Percentiles rank a stretch among this genome's conserved stretches.
These are phyloP conservation scores for Daedaleopsis sinensis DNA, from an alignment of 768 basidiomycete genomes.

Conservation along the genomic window DNA sequence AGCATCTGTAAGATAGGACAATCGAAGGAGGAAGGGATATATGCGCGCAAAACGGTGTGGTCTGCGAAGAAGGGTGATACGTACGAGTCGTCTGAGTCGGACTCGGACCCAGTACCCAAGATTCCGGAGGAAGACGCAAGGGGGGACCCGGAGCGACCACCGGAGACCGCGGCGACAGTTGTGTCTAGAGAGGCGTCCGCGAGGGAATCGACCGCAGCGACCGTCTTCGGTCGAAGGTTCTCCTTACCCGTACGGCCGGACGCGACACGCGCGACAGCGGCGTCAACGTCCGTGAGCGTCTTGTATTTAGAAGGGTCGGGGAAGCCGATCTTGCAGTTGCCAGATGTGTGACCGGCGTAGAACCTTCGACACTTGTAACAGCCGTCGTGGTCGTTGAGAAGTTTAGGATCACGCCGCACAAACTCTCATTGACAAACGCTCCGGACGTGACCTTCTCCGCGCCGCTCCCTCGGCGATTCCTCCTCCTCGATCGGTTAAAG, in stretches of 20 bases:
- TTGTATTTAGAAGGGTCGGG: constrained; percentile 5
- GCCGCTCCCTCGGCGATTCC: too few species aligned
- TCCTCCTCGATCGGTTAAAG: background rate
- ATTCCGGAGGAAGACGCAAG: background rate
- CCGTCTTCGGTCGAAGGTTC: background rate
- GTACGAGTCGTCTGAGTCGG: background rate
- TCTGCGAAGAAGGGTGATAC: background rate
- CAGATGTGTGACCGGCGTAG: background rate
- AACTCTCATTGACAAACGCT: background rate
- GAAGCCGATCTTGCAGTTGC: background rate
- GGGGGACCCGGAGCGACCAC: background rate
- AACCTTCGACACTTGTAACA: constrained; percentile 12
- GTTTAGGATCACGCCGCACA: background rate
- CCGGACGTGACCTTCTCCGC: constrained; percentile 3
- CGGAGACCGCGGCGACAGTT: background rate
- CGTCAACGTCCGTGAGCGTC: too few species aligned
- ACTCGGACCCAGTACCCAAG: background rate
- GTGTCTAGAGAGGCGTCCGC: background rate
- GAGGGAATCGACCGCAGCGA: background rate
- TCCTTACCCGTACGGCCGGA: background rate
- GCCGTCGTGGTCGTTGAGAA: constrained; percentile 7
- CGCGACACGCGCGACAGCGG: background rate
- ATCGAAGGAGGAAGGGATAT: background rate
- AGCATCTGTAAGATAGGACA: background rate
- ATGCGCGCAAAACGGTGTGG: background rate